These are phyloP conservation scores for Sporothrix protearum DNA, from an alignment of 2,329 filamentous ascomycete species.

Conservation along the genomic window DNA sequence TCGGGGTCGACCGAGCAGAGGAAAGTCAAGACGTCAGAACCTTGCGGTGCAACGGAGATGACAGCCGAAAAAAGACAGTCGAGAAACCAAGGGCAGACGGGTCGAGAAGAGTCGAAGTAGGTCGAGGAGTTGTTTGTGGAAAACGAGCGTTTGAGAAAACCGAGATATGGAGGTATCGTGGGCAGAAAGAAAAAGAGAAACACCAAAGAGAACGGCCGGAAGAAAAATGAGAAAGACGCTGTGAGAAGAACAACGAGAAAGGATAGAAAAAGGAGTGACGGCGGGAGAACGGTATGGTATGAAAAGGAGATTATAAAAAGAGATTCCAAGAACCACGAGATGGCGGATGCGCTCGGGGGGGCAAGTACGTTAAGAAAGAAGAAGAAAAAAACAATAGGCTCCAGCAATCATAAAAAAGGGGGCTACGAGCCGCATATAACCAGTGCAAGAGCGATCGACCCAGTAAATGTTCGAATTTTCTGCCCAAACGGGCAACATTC, in stretches of 20 bases:
- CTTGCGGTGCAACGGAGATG: neutral
- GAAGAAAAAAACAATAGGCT: neutral
- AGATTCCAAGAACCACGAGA: neutral
- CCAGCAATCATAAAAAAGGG: constrained; percentile 2
- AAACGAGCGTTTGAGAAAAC: neutral
- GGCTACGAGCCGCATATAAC: neutral
- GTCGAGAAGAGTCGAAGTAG: neutral
- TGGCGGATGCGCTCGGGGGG: constrained; percentile 13
- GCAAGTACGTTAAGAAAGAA: neutral
- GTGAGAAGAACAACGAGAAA: neutral
- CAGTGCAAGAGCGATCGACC: neutral
- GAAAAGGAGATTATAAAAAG: neutral
- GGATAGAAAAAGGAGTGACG: neutral
- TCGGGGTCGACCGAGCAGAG: too few species aligned
- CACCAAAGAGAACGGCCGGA: neutral
- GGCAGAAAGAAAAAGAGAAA: neutral
- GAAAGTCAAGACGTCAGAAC: neutral
- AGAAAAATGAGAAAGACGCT: neutral
- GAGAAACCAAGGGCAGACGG: neutral
- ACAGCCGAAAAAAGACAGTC: neutral
- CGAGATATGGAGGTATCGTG: neutral
- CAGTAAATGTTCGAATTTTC: constrained; percentile 13
- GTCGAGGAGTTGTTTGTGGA: neutral
- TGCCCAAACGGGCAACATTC: constrained; percentile 1
- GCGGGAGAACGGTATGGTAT: neutral